A percentile compares a stretch with the other conserved stretches of the same genome.
phyloP scores from a whole-genome alignment of 2,329 filamentous ascomycete genomes.

The Emmonsiellopsis sp. region DNA sequence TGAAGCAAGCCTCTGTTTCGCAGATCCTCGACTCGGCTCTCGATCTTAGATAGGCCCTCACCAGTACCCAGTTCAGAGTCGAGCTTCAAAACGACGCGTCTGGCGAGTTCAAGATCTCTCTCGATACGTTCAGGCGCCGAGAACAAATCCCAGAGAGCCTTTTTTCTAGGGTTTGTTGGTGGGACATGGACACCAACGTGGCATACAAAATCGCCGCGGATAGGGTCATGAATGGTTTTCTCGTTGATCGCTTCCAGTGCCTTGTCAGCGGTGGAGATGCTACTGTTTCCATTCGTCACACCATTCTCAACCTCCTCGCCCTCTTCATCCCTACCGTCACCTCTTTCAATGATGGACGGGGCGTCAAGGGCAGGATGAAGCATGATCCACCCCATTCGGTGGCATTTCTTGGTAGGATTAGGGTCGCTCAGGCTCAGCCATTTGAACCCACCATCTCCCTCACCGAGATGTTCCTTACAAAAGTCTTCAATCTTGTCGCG shows the following conservation, averaged over 20 bases:
- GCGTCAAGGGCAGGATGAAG: slow-evolving; percentile 69
- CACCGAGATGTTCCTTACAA: slow-evolving; percentile 86
- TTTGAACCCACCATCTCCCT: slow-evolving; percentile 84
- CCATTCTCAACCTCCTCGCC: slow-evolving; percentile 42
- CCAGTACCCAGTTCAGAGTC: slow-evolving; percentile 74
- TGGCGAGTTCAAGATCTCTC: slow-evolving; percentile 75
- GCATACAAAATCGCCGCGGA: slow-evolving; percentile 90
- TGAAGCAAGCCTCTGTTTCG: slow-evolving; percentile 68
- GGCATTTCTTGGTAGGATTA: slow-evolving; percentile 92
- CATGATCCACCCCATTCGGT: slow-evolving; percentile 98
- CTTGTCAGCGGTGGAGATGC: slow-evolving; percentile 59
- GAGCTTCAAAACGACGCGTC: slow-evolving; percentile 71
- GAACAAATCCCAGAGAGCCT: slow-evolving; percentile 93
- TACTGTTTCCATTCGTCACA: slow-evolving; percentile 22
- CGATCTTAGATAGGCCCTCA: slow-evolving; percentile 70
- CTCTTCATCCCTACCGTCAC: slow-evolving; percentile 63
- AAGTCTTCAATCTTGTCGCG: slow-evolving; percentile 88
- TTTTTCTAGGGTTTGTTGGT: slow-evolving; percentile 76
- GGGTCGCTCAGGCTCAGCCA: slow-evolving; percentile 95
- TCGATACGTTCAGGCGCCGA: slow-evolving; percentile 89
- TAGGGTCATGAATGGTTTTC: slow-evolving; percentile 92
- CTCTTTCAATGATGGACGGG: slow-evolving; percentile 55
- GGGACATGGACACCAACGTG: slow-evolving; percentile 95
- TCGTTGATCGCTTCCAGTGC: slow-evolving; percentile 92
- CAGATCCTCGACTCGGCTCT: slow-evolving; percentile 76